Evolutionary conservation across 1,139 yeast species (phyloP).

Genomic region (Lodderomyces orthopsilosis): DNA sequence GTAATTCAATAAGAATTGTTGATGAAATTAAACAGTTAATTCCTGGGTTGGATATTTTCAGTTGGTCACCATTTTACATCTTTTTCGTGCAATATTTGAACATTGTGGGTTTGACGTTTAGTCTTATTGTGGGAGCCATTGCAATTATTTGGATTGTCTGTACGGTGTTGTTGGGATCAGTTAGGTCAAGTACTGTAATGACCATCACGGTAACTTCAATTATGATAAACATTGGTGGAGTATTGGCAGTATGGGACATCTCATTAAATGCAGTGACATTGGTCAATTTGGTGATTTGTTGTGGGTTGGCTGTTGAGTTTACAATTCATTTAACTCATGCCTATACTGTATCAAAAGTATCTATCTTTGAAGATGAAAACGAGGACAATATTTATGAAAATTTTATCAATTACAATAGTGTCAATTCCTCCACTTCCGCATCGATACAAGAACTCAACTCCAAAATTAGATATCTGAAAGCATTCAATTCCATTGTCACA

Average conservation of each 20-base stretch:
- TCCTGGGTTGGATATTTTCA: conserved; percentile 60
- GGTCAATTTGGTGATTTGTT: conserved; percentile 85
- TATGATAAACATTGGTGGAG: conserved; percentile 71
- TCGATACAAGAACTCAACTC: conserved; percentile 7
- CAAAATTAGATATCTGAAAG: conserved; percentile 17
- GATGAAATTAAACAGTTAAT: conserved; percentile 47
- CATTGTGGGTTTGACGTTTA: conserved; percentile 56
- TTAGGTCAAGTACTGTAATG: conserved; percentile 56
- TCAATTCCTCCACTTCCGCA: conserved; percentile 5
- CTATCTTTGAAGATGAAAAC: conserved; percentile 15
- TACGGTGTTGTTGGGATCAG: conserved; percentile 62
- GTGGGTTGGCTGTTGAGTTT: conserved; percentile 91
- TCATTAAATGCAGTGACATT: conserved; percentile 85
- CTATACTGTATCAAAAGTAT: conserved; percentile 38
- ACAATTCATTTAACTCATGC: conserved; percentile 85
- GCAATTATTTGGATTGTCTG: conserved; percentile 54
- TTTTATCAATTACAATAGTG: conserved; percentile 14
- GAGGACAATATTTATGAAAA: conserved; percentile 15
- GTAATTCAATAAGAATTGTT: conserved; percentile 68
- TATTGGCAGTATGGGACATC: conserved; percentile 72
- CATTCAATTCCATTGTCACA: conserved; percentile 60
- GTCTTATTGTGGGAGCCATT: conserved; percentile 56
- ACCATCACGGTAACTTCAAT: conserved; percentile 61
- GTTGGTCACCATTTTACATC: conserved; percentile 89
- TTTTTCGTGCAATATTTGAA: conserved; percentile 85